A percentile compares a stretch with the other conserved stretches of the same genome.
Evolutionary conservation across 768 basidiomycete species (phyloP).

Genomic region (Mycena galericulata): DNA sequence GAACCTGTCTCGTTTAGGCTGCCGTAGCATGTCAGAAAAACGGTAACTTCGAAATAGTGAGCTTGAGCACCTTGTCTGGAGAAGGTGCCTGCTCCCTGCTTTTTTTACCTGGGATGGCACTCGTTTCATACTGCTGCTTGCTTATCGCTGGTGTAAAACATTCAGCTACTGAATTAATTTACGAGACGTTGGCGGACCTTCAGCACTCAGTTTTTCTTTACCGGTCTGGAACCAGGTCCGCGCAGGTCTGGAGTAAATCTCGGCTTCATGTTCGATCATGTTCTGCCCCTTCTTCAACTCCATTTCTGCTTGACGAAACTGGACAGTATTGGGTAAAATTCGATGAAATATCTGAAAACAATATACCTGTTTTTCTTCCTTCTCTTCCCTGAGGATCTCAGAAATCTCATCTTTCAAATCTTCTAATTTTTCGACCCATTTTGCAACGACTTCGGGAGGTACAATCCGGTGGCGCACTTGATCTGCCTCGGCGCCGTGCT

Average conservation of each 20-base stretch:
- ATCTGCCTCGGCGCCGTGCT: slow-evolving; percentile 82
- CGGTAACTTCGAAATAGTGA: slow-evolving; percentile 21
- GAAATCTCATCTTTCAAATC: slow-evolving; percentile 81
- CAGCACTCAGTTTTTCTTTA: slow-evolving; percentile 84
- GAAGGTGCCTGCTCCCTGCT: slow-evolving; percentile 52
- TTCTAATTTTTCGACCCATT: slow-evolving; percentile 78
- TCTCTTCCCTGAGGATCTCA: slow-evolving; percentile 89
- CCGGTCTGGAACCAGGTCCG: slow-evolving; percentile 98
- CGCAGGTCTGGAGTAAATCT: slow-evolving; percentile 94
- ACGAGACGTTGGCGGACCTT: slow-evolving; percentile 62
- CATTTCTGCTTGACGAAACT: slow-evolving; percentile 96
- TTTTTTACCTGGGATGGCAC: slow-evolving; percentile 53
- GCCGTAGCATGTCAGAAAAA: slow-evolving; percentile 25
- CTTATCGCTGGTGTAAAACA: slow-evolving; percentile 66
- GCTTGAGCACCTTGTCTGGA: slow-evolving; percentile 53
- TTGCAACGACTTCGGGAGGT: slow-evolving; percentile 77
- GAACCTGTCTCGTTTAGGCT: slow-evolving; percentile 84
- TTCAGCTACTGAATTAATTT: slow-evolving; percentile 7
- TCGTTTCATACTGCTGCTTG: slow-evolving; percentile 79
- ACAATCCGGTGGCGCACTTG: slow-evolving; percentile 91
- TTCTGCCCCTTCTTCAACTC: slow-evolving; percentile 95
- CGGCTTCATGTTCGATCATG: slow-evolving; percentile 91
- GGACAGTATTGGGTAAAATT: slow-evolving; percentile 21
- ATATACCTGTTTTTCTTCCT: slow-evolving; percentile 90
- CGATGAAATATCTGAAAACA: slow-evolving; percentile 26